These are phyloP conservation scores for Pezicula neosporulosa DNA, from an alignment of 2,329 filamentous ascomycete genomes.

Conservation along the genomic window DNA sequence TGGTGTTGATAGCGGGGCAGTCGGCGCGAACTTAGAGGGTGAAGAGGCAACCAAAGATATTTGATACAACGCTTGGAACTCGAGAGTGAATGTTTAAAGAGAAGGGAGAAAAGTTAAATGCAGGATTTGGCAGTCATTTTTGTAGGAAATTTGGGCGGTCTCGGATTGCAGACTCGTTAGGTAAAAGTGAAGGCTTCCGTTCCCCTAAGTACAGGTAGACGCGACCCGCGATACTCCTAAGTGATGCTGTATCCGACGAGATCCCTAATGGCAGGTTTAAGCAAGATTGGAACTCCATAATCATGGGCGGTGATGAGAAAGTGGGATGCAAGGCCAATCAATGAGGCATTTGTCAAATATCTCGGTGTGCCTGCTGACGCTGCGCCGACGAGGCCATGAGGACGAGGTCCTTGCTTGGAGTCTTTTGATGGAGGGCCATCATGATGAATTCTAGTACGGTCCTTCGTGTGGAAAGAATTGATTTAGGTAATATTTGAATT, in stretches of 20 bases:
- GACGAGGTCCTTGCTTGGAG: too few relatives aligned
- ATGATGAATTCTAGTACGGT: too few relatives aligned
- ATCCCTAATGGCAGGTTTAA: slow-evolving; percentile 2
- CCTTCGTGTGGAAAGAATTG: too few relatives aligned
- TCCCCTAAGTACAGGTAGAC: neutral
- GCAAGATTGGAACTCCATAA: too few relatives aligned
- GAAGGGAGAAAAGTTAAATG: neutral
- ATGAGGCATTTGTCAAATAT: too few relatives aligned
- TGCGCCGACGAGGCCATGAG: too few relatives aligned
- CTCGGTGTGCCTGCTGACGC: too few relatives aligned
- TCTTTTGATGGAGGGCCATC: too few relatives aligned
- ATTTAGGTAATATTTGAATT: too few relatives aligned
- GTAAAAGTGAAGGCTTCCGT: neutral
- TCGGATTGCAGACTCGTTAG: neutral
- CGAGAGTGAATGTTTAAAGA: neutral
- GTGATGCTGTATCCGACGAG: slow-evolving; percentile 1
- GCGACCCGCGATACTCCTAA: slow-evolving; percentile 1
- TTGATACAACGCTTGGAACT: too few relatives aligned
- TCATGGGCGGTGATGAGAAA: too few relatives aligned
- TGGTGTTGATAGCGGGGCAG: slow-evolving; percentile 3
- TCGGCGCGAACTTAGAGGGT: neutral
- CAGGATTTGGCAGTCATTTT: neutral
- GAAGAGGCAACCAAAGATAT: neutral
- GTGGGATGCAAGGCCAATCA: too few relatives aligned
- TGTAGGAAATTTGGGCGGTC: neutral